phyloP scores from a whole-genome alignment of 345 rosid genomes.

The Pelargonium nanum region DNA sequence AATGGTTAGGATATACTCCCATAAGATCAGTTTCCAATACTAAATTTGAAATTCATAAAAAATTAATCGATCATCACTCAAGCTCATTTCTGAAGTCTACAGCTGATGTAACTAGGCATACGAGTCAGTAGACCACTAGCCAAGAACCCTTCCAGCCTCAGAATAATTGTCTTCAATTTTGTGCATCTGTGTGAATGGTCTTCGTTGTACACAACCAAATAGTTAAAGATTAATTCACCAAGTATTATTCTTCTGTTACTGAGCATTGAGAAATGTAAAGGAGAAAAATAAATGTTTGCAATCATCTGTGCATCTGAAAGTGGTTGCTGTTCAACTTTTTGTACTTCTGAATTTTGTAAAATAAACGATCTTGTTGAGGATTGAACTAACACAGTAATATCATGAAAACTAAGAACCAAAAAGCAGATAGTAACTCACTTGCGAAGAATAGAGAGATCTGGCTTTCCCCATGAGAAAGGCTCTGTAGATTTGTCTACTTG shows the following conservation, averaged over 20 bases:
- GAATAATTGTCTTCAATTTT: not conserved
- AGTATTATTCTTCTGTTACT: not conserved
- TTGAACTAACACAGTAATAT: not conserved
- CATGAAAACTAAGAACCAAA: not conserved
- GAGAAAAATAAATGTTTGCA: not conserved
- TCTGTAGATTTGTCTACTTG: slow-evolving; percentile 95
- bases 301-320: not conserved
- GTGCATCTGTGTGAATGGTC: not conserved
- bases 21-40: not conserved
- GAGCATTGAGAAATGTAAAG: not conserved
- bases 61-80: not conserved
- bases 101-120: not conserved
- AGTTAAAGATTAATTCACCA: not conserved
- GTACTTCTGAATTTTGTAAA: not conserved
- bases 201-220: not conserved
- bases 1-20: too few species aligned
- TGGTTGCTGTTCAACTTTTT: not conserved
- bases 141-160: not conserved
- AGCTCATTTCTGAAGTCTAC: not conserved
- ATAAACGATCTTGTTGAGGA: not conserved
- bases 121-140: not conserved
- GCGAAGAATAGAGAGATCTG: slow-evolving; percentile 67
- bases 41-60: not conserved
- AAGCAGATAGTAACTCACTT: slow-evolving; percentile 32
- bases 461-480: slow-evolving; percentile 87